These are phyloP conservation scores for Pythium brachiatum DNA, from an alignment of 352 stramenopile genomes.

Conservation along the genomic window DNA sequence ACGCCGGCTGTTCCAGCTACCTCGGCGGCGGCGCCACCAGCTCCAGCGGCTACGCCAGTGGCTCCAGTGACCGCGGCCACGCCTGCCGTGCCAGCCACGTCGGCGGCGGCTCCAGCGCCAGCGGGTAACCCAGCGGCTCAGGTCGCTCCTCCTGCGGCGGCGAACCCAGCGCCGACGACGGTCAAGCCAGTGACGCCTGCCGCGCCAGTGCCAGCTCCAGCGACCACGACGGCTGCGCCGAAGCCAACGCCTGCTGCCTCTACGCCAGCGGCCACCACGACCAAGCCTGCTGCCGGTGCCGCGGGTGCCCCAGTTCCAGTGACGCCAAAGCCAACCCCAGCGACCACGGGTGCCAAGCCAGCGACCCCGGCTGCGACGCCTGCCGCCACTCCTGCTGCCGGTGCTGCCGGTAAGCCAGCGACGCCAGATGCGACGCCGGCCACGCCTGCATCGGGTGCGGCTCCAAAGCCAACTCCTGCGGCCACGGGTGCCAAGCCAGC, in stretches of 20 bases:
- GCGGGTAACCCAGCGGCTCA: conserved; percentile 3
- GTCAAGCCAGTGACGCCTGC: neutral
- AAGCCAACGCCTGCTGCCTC: neutral
- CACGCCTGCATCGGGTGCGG: neutral
- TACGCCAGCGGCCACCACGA: neutral
- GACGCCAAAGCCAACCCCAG: neutral
- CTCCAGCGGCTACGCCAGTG: neutral
- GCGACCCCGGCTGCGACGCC: neutral
- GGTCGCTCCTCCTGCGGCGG: neutral
- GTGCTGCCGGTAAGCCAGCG: neutral
- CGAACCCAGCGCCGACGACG: conserved; percentile 2
- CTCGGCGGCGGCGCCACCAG: neutral
- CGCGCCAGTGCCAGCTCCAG: neutral
- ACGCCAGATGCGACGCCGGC: neutral
- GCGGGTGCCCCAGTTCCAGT: neutral
- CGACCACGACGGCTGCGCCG: neutral
- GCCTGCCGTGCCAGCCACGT: neutral
- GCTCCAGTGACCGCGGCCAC: neutral
- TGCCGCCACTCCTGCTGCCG: neutral
- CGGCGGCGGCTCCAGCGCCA: neutral
- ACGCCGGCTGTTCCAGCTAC: too few species aligned
- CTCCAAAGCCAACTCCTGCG: too few species aligned
- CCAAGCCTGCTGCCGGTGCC: neutral
- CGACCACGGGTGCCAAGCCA: neutral
- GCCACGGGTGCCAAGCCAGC: neutral